Evolutionary conservation across 1,139 yeast genomes (phyloP).

Genomic region (Debaryomycetaceae sp.): DNA sequence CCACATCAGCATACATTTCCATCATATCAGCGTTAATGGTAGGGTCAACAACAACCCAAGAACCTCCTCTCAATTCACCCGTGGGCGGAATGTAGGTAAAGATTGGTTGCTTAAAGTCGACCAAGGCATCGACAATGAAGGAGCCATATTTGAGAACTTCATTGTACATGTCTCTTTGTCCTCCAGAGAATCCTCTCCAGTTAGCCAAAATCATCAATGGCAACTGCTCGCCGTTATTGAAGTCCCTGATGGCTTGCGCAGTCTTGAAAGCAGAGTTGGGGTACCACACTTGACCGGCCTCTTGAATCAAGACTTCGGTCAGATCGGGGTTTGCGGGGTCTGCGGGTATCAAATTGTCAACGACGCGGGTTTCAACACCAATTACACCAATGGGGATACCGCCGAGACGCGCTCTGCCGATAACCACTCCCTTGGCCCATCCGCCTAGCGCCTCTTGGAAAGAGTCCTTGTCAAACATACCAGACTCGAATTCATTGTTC

Average conservation of each 20-base stretch:
- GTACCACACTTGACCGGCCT: conserved; percentile 99
- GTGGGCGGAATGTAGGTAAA: conserved; percentile 95
- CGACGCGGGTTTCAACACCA: conserved; percentile 85
- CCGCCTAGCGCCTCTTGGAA: conserved; percentile 97
- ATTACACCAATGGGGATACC: conserved; percentile 98
- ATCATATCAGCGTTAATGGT: conserved; percentile 93
- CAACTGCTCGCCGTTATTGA: conserved; percentile 94
- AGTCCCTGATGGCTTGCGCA: conserved; percentile 95
- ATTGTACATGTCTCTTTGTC: conserved; percentile 98
- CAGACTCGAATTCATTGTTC: conserved; percentile 64
- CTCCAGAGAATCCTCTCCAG: conserved; percentile 99
- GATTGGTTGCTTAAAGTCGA: conserved; percentile 92
- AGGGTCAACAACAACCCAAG: conserved; percentile 99
- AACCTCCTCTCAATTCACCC: conserved; percentile 98
- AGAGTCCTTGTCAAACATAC: conserved; percentile 84
- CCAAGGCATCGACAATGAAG: conserved; percentile 91
- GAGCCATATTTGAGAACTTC: conserved; percentile 96
- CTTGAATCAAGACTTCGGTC: conserved; percentile 77
- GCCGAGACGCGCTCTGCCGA: conserved; percentile 97
- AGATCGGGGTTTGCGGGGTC: conserved; percentile 97
- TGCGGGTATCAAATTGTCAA: conserved; percentile 88
- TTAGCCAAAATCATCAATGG: conserved; percentile 96
- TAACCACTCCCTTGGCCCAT: conserved; percentile 98
- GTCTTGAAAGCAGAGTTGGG: conserved; percentile 99
- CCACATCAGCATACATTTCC: conserved; percentile 98